These are phyloP conservation scores for Aaosphaeria arxii DNA, from an alignment of 2,329 filamentous ascomycete species.

Conservation along the genomic window DNA sequence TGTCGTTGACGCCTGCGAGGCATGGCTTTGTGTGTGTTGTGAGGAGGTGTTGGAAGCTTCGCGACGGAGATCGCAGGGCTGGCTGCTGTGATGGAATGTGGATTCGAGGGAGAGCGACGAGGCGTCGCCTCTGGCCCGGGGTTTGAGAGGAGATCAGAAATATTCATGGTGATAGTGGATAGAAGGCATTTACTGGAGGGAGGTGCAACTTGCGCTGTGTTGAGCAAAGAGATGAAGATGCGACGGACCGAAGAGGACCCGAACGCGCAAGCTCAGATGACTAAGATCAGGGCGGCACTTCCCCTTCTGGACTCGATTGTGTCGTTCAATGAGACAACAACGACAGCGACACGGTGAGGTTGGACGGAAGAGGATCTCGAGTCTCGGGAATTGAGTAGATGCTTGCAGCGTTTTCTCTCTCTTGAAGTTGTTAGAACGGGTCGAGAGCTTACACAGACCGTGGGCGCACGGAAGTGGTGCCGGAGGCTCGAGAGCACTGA, in stretches of 20 bases:
- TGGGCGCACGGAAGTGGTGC: no score
- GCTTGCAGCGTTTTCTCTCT: no score
- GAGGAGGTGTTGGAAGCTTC: slow-evolving; percentile 25
- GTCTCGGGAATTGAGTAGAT: no score
- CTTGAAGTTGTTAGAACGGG: no score
- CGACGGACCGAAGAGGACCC: not conserved
- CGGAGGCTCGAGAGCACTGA: no score
- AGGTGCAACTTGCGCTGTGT: slow-evolving; percentile 12
- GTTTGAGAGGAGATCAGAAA: slow-evolving; percentile 31
- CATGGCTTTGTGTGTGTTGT: slow-evolving; percentile 22
- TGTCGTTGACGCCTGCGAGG: slow-evolving; percentile 33
- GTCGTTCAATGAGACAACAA: no score
- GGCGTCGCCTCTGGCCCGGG: slow-evolving; percentile 26
- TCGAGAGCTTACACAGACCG: no score
- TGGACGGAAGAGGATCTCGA: no score
- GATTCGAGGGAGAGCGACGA: slow-evolving; percentile 28
- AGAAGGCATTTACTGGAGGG: slow-evolving; percentile 9
- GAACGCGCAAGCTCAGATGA: not conserved
- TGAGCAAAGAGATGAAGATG: not conserved
- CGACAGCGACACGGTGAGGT: no score
- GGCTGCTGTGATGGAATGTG: slow-evolving; percentile 22
- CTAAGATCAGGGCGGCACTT: not conserved
- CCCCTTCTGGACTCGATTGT: no score
- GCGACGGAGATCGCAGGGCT: slow-evolving; percentile 26
- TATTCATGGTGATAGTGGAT: slow-evolving; percentile 27